A percentile compares a stretch with the other conserved stretches of the same genome.
Conservation (phyloP, 257 asterid genomes). For the Thymus mandschuricus region DNA sequence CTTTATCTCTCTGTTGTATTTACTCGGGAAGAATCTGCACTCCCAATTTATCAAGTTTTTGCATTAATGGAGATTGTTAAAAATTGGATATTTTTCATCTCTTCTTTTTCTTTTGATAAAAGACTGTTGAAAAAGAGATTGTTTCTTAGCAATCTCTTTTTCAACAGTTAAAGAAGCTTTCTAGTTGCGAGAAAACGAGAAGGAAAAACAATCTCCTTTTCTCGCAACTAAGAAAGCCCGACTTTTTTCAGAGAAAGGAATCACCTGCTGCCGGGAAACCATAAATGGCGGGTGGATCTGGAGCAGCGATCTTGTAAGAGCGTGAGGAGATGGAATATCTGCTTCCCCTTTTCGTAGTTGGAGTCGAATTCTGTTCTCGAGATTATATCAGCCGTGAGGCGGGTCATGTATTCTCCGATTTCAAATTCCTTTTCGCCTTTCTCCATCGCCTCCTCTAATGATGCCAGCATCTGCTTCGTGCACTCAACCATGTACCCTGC, state of each 20-base stretch:
- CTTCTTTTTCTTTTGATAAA: not conserved
- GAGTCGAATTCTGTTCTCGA: conserved; percentile 80
- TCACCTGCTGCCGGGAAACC: conserved; percentile 94
- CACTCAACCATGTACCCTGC: conserved; percentile 86
- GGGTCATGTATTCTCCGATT: conserved; percentile 76
- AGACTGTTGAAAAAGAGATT: too few species aligned
- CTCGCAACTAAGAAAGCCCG: too few species aligned
- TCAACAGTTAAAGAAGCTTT: too few species aligned
- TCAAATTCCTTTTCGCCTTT: conserved; percentile 66
- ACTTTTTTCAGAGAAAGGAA: not conserved
- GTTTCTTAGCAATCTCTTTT: too few species aligned
- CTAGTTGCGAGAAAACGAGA: too few species aligned
- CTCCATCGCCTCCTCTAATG: conserved; percentile 41
- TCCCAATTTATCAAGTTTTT: not conserved
- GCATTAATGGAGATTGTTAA: not conserved
- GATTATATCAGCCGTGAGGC: conserved; percentile 85
- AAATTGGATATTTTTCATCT: too few species aligned
- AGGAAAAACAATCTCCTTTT: too few species aligned
- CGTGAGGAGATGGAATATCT: conserved; percentile 64
- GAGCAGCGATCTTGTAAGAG: conserved; percentile 66
- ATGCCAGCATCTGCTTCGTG: conserved; percentile 59
- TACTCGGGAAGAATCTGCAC: conserved; percentile 79
- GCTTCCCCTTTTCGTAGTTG: conserved; percentile 78
- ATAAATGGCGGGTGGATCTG: conserved; percentile 64
- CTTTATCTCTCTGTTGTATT: conserved; percentile 86